These are phyloP conservation scores for Fomitopsis pulvina DNA, from an alignment of 768 basidiomycete species.

Conservation along the genomic window DNA sequence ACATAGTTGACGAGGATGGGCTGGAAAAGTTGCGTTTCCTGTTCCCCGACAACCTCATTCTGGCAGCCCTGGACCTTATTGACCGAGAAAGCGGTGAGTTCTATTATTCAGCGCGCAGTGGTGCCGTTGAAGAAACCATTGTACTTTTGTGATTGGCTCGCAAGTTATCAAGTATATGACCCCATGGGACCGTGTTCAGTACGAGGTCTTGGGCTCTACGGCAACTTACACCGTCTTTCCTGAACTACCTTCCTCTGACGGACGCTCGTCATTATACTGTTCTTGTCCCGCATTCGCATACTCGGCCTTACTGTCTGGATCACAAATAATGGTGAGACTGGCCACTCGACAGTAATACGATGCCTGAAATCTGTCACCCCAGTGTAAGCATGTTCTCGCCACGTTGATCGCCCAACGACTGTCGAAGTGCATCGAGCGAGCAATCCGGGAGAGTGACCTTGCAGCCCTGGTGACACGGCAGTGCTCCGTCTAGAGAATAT, in stretches of 20 bases:
- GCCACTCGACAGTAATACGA: not conserved
- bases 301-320: constrained; percentile 50
- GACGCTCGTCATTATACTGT: constrained; percentile 42
- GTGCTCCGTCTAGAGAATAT: not conserved
- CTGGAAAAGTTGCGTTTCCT: constrained; percentile 50
- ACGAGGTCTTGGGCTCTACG: constrained; percentile 63
- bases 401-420: constrained; percentile 52
- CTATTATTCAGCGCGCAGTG: not conserved
- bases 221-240: constrained; percentile 52
- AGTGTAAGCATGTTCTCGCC: constrained; percentile 83
- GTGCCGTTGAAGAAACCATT: not conserved
- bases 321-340: constrained; percentile 54
- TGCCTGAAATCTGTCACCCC: not conserved
- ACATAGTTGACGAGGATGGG: constrained; percentile 41
- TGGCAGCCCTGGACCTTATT: constrained; percentile 73
- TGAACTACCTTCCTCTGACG: constrained; percentile 27
- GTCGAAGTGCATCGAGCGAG: constrained; percentile 42
- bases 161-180: constrained; percentile 57
- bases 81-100: constrained; percentile 60
- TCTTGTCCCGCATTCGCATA: constrained; percentile 70
- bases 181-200: constrained; percentile 52
- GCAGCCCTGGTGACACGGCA: constrained; percentile 30
- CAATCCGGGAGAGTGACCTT: constrained; percentile 42
- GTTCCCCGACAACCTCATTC: constrained; percentile 54
- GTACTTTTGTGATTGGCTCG: not conserved